phyloP scores from a whole-genome alignment of 2,329 filamentous ascomycete species.

The Monilinia polystroma region DNA sequence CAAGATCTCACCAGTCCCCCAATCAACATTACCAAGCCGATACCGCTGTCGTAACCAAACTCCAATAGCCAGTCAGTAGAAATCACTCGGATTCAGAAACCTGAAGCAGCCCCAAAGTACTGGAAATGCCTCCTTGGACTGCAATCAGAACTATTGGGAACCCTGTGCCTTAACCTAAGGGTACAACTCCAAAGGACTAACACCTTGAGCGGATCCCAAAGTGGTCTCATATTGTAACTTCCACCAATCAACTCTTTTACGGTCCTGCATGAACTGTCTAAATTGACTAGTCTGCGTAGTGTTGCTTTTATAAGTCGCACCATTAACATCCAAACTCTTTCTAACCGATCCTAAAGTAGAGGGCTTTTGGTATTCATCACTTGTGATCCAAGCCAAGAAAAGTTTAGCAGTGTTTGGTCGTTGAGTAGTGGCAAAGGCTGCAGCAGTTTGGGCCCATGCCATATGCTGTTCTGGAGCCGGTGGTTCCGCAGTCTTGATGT shows the following conservation, averaged over 20 bases:
- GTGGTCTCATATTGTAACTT: conserved; percentile 9
- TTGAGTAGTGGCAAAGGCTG: not conserved
- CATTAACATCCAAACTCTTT: conserved; percentile 8
- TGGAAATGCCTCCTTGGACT: no score
- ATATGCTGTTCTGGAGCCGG: conserved; percentile 2
- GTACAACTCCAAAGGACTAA: not conserved
- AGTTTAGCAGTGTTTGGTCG: not conserved
- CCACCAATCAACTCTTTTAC: conserved; percentile 1
- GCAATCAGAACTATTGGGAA: no score
- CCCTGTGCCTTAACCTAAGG: not conserved
- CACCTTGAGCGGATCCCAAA: not conserved
- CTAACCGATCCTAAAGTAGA: not conserved
- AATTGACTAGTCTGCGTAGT: not conserved
- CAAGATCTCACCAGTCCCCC: no score
- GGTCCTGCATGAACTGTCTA: conserved; percentile 11
- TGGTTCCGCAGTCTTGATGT: not conserved
- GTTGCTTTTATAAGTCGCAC: not conserved
- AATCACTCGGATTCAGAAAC: no score
- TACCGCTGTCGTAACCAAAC: no score
- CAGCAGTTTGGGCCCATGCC: conserved; percentile 4
- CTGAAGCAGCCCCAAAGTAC: no score
- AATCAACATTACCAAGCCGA: not conserved
- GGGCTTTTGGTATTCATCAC: not conserved
- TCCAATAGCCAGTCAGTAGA: no score
- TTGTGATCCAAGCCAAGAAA: conserved; percentile 10